Evolutionary conservation across 192 early-diverging fungal genomes (phyloP), one percentile per base, ranked within the genome.

Genomic region (Umbelopsis ramanniana): DNA sequence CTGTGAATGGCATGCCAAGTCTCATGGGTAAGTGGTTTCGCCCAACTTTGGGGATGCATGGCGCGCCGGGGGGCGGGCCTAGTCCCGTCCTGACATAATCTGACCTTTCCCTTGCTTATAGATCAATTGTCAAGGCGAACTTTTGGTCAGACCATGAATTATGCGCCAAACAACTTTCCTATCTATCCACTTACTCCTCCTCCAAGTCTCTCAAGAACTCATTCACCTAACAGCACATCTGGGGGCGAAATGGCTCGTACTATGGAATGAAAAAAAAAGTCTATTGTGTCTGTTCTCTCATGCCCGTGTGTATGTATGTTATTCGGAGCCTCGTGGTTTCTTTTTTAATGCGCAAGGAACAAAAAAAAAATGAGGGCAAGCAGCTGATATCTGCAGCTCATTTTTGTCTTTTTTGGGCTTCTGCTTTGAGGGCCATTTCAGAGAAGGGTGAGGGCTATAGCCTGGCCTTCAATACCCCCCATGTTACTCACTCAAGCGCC

Each of bases 171-270:
- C 29, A 72, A 67, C 11, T 80, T 72, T 29, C 79, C 79, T 15
- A 80, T 80, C 47, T 80, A 80, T 54, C 79, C 79, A 17, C 55
- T 80, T 3, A 80, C 79, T 24, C 75, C 79, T 47, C 77, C 77
- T 52, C 17, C 55, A 48, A 71, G 50, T 47, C 69, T 66, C 23
- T 66, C 74, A 40, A 68, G 74, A 45, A 69, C 67, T 24, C 45
- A 52, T 52, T 74, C 74, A 46, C 68, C 68, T 35, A 63, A 63
- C 19, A 63, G 57, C 19, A 37, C 57, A 19, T 63, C 57, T 35
- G 57, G 57, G 33, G 57, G 33, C 19, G 57, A 63, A 14, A 6
- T 63, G 23, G 57, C 57, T 35, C 57, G 57, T 12, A 63, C 57
- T 15, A 63, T 63, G 33, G 57, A 63, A 38, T 63, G 57, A 63